Conservation (phyloP, 2,329 filamentous ascomycete species). For the Coleophoma eucalyptorum region DNA sequence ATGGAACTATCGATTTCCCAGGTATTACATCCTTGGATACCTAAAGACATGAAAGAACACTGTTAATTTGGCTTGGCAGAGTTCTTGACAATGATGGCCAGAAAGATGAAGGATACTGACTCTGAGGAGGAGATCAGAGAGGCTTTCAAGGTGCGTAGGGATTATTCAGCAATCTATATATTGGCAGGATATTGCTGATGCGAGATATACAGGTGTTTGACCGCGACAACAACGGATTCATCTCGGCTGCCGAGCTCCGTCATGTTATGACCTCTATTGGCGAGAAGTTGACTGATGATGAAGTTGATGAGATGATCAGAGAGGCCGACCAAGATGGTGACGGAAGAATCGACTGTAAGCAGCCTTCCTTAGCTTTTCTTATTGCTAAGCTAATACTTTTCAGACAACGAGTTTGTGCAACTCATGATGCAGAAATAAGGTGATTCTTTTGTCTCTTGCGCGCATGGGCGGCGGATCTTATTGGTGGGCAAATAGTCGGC, state of each 20-base stretch:
- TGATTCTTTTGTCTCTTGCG: background rate
- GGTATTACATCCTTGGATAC: constrained; percentile 47
- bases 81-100: constrained; percentile 90
- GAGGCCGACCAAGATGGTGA: constrained; percentile 89
- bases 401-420: constrained; percentile 91
- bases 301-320: constrained; percentile 91
- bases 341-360: constrained; percentile 81
- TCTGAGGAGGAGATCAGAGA: constrained; percentile 89
- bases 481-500: background rate
- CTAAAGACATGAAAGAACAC: too few relatives aligned
- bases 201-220: constrained; percentile 61
- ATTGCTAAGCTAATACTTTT: constrained; percentile 19
- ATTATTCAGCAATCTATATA: too few relatives aligned
- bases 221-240: constrained; percentile 89
- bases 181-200: constrained; percentile 1
- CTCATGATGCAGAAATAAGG: constrained; percentile 91
- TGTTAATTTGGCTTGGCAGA: constrained; percentile 43
- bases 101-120: constrained; percentile 93
- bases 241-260: constrained; percentile 81
- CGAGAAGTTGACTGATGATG: constrained; percentile 86
- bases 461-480: too few relatives aligned
- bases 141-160: constrained; percentile 68
- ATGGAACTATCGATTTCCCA: constrained; percentile 87
- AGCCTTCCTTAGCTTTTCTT: background rate
- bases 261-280: constrained; percentile 92